Evolutionary conservation across 2,329 filamentous ascomycete genomes (phyloP), one percentile per base, ranked within the genome.

Genomic region (Neopestalotiopsis sp.): DNA sequence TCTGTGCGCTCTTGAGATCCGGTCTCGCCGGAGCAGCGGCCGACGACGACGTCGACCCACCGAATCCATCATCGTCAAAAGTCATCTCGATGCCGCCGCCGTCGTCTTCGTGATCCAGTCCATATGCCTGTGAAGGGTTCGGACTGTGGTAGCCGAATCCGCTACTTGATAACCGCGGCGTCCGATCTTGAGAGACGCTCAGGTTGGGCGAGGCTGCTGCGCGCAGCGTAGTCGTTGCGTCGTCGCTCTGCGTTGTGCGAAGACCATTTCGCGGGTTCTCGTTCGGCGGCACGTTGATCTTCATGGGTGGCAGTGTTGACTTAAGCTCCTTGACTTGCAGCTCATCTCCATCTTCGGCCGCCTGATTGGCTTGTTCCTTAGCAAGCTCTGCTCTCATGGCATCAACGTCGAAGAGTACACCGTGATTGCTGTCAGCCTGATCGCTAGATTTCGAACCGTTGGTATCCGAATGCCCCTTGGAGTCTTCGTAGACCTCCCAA

Each of bases 401-500:
- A 75, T 99, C 96, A 61, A 99, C 90, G 75, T 99, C 96, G 75
- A 99, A 99, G 60, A 99, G 85, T 9, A 98, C 92, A 42, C 88
- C 88, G 57, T 84, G 83, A 74, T 89, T 90, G 68, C 80, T 86
- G 4, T 84, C 83, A 9, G 84, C 81, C 70, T 84, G 84, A 17
- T 85, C 85, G 67, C 87, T 84, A 9, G 81, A 82, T 68, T 69
- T 75, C 4, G 52, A 38, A 12, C 71, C 72, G 2, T 73, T 69
- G 32, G 70, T 73, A 57, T 78, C 73, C 57, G 61, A 70, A 17
- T 73, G 74, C 1, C 71, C 76, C 75, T 88, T 88, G 59, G 78
- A 83, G 70, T 97, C 93, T 77, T 98, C 92, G 78, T 98, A 98
- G 9, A 94, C 94, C 79, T 98, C 95, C 95, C 95, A 98, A 67